Evolutionary conservation across 1,139 yeast genomes (phyloP).

Genomic region (Saccharomyces hybrid): DNA sequence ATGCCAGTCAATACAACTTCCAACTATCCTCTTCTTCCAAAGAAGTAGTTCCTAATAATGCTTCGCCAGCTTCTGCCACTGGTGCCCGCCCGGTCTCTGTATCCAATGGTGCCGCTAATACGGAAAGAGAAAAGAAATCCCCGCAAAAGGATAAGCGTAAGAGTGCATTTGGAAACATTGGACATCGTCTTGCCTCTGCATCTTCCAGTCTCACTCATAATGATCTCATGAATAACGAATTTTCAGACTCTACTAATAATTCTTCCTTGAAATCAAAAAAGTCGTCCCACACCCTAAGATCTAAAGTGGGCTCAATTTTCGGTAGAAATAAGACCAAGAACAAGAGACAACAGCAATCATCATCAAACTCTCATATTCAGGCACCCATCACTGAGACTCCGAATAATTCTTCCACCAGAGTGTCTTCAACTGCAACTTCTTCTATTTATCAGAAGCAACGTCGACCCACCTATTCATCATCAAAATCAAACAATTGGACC

Average conservation of each 20-base stretch:
- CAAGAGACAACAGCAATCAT: constrained; percentile 11
- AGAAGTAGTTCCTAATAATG: not conserved
- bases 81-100: not conserved
- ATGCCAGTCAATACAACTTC: constrained; percentile 29
- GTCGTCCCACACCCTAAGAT: constrained; percentile 44
- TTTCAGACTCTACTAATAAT: constrained; percentile 24
- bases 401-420: not conserved
- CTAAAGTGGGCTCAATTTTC: constrained; percentile 80
- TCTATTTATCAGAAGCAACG: not conserved
- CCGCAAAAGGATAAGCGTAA: constrained; percentile 14
- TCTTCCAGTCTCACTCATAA: constrained; percentile 21
- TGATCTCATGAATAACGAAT: constrained; percentile 27
- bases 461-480: not conserved
- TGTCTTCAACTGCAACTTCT: not conserved
- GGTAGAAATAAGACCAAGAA: constrained; percentile 47
- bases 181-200: constrained; percentile 18
- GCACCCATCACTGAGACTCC: constrained; percentile 11
- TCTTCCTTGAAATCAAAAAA: constrained; percentile 20
- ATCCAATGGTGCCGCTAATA: not conserved
- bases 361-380: constrained; percentile 8
- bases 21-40: not conserved
- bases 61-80: not conserved
- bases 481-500: not conserved
- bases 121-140: not conserved
- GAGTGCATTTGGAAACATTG: constrained; percentile 15